Evolutionary conservation across 179 eudicot genomes (phyloP).

Genomic region (Spinacia oleracea): DNA sequence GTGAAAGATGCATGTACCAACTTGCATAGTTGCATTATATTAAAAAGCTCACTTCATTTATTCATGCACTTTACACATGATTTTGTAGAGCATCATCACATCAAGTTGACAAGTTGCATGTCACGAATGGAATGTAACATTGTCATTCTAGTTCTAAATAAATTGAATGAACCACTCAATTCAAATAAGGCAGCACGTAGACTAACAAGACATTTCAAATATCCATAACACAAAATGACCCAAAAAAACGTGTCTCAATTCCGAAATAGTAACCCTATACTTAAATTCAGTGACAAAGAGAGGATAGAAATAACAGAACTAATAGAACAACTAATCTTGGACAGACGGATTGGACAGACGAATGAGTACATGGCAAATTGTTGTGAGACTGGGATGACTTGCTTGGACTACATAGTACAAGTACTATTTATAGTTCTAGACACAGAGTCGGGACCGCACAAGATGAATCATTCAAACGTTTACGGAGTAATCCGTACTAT

Average conservation of each 20-base stretch:
- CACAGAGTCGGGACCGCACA: background rate
- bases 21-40: too few relatives aligned
- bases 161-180: background rate
- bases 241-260: too few relatives aligned
- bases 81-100: background rate
- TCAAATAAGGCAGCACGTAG: background rate
- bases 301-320: too few relatives aligned
- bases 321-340: background rate
- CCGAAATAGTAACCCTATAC: too few relatives aligned
- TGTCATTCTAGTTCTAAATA: background rate
- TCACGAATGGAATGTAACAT: background rate
- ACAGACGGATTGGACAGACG: too few relatives aligned
- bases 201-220: too few relatives aligned
- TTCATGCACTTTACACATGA: background rate
- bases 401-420: background rate
- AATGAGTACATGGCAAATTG: background rate
- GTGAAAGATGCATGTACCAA: too few relatives aligned
- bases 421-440: background rate
- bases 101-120: constrained; percentile 12
- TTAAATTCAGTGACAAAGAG: background rate
- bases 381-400: background rate
- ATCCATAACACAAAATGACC: too few relatives aligned
- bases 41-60: too few relatives aligned
- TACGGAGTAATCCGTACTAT: background rate
- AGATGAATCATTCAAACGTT: background rate